Evolutionary conservation across 805 yeast genomes (phyloP).

Genomic region (Cyberlindnera petersonii): DNA sequence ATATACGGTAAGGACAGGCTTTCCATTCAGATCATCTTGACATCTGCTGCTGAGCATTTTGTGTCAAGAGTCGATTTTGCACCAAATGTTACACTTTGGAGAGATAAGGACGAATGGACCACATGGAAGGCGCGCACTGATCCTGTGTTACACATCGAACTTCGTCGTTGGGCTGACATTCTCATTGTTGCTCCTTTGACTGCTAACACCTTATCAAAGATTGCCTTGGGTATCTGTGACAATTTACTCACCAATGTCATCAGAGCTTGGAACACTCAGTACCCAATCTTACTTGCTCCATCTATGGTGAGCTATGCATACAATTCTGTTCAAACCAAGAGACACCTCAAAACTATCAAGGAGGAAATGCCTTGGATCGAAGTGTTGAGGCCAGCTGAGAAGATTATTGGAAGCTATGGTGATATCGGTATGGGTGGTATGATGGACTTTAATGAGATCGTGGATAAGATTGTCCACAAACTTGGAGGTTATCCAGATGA

Average conservation of each 20-base stretch:
- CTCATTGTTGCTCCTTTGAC: slow-evolving; percentile 90
- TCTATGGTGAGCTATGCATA: slow-evolving; percentile 94
- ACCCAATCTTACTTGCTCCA: slow-evolving; percentile 88
- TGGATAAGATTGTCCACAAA: slow-evolving; percentile 74
- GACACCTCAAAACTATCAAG: slow-evolving; percentile 68
- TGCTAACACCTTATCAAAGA: slow-evolving; percentile 88
- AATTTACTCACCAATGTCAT: slow-evolving; percentile 85
- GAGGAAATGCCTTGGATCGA: slow-evolving; percentile 97
- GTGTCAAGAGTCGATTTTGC: slow-evolving; percentile 45
- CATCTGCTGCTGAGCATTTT: slow-evolving; percentile 84
- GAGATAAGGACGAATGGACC: slow-evolving; percentile 91
- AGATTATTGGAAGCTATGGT: slow-evolving; percentile 88
- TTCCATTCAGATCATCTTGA: slow-evolving; percentile 81
- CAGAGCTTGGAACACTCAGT: slow-evolving; percentile 92
- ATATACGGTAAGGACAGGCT: slow-evolving; percentile 71
- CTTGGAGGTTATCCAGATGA: slow-evolving; percentile 59
- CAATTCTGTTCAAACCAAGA: slow-evolving; percentile 81
- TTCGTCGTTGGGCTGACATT: slow-evolving; percentile 95
- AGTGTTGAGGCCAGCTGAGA: slow-evolving; percentile 90
- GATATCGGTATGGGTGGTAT: slow-evolving; percentile 99
- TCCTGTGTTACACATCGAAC: slow-evolving; percentile 91
- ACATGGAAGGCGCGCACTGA: slow-evolving; percentile 81
- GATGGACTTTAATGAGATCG: slow-evolving; percentile 96
- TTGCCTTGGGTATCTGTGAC: slow-evolving; percentile 88
- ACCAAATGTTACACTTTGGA: slow-evolving; percentile 79